Base-by-base conservation (phyloP, 768 basidiomycete genomes). In the Hericium rajendrae region DNA sequence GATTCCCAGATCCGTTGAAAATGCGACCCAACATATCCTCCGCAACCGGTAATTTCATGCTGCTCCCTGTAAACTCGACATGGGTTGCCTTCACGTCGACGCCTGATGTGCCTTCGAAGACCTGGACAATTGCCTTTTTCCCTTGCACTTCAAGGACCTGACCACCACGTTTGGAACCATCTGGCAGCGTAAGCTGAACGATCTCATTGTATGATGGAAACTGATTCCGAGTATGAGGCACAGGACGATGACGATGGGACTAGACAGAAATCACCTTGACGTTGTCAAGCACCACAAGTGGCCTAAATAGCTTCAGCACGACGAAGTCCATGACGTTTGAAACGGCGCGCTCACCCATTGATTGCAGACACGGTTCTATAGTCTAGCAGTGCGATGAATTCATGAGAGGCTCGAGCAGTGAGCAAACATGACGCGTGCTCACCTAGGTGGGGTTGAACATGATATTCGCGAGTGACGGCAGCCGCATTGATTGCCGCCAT, bases 11-110 rank as follows among this genome's bases (percentile, higher is more conserved):
- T 58, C 97, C 97, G 72, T 99, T 99, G 82, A 99, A 98, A 69
- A 98, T 94, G 61, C 97, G 89, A 37, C 97, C 97, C 66, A 97
- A 72, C 94, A 97, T 97, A 76, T 98, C 97, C 71, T 98, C 97
- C 22, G 94, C 93, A 18, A 98, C 97, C 48, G 97, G 94, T 2
- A 99, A 80, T 71, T 97, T 97, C 97, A 99, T 98, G 70, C 93
- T 94, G 65, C 88, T 90, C 46, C 97, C 97, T 13, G 94, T 94
- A 72, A 99, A 98, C 68, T 97, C 92, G 69, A 98, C 94, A 68
- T 94, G 93, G 2, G 97, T 99, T 13, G 90, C 82, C 70, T 94
- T 95, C 66, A 98, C 97, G 70, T 99, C 97, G 48, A 98, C 88
- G 38, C 97, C 97, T 10, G 94, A 82, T 2, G 97, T 99, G 53